These are phyloP conservation scores for Nicotiana obtusifolia DNA, from an alignment of 257 asterid genomes.

Conservation along the genomic window DNA sequence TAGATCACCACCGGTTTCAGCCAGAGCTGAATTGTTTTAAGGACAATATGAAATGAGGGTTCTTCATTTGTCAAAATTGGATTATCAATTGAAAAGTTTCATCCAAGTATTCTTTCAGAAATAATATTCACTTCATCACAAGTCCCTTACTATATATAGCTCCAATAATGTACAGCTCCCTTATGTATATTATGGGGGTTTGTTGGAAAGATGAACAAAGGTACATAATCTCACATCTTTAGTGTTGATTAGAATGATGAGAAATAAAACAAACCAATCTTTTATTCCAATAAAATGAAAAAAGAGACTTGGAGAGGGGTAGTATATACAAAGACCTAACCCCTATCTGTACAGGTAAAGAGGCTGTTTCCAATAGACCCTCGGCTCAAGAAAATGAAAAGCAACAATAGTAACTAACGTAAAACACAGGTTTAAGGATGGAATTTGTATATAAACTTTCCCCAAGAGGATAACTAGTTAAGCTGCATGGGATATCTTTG, in stretches of 20 bases:
- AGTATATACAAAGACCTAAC: too few species aligned
- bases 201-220: neutral
- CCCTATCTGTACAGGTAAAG: too few species aligned
- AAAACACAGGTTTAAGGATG: too few species aligned
- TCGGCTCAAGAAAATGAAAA: too few species aligned
- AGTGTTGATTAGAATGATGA: neutral
- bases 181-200: neutral
- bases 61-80: neutral
- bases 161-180: neutral
- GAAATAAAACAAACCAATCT: neutral
- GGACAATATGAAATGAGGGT: neutral
- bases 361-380: too few species aligned
- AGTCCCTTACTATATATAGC: neutral
- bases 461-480: too few species aligned
- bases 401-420: too few species aligned
- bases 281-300: neutral
- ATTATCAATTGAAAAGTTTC: neutral
- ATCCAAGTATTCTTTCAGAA: neutral
- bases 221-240: neutral
- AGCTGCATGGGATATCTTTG: too few species aligned
- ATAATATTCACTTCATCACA: neutral
- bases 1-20: too few species aligned
- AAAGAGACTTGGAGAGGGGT: neutral
- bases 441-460: too few species aligned
- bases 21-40: neutral